Evolutionary conservation across 2,329 filamentous ascomycete genomes (phyloP).

Genomic region (Colletotrichum sublineola): DNA sequence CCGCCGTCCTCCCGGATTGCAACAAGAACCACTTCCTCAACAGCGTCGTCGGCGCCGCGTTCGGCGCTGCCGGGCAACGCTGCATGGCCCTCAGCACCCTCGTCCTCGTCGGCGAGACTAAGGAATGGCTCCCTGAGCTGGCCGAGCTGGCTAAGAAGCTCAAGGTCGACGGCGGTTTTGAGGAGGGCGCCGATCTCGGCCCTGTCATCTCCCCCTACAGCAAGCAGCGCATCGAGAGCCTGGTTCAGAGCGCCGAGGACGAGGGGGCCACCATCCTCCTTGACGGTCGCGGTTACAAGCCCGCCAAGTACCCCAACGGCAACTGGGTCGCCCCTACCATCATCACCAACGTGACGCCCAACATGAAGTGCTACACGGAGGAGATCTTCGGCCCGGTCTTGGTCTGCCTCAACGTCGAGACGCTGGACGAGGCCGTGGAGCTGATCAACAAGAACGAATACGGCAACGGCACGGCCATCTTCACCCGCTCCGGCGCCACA

Average conservation of each 20-base stretch:
- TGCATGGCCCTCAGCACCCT: slow-evolving; percentile 90
- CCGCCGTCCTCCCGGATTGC: slow-evolving; percentile 85
- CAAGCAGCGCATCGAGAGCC: slow-evolving; percentile 80
- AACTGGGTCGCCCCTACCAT: slow-evolving; percentile 90
- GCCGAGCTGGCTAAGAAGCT: slow-evolving; percentile 81
- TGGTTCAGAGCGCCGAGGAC: slow-evolving; percentile 82
- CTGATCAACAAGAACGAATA: slow-evolving; percentile 90
- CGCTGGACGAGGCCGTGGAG: slow-evolving; percentile 83
- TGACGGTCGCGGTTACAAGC: slow-evolving; percentile 81
- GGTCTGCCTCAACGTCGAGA: slow-evolving; percentile 83
- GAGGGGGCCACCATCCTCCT: slow-evolving; percentile 88
- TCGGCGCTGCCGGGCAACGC: slow-evolving; percentile 86
- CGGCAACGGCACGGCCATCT: slow-evolving; percentile 88
- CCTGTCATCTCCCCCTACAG: slow-evolving; percentile 86
- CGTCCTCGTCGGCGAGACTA: slow-evolving; percentile 87
- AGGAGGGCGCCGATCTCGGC: slow-evolving; percentile 82
- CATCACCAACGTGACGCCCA: slow-evolving; percentile 82
- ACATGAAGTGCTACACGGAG: slow-evolving; percentile 88
- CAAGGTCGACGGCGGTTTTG: slow-evolving; percentile 84
- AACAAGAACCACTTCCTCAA: slow-evolving; percentile 93
- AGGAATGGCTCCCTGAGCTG: slow-evolving; percentile 84
- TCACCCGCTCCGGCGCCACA: slow-evolving; percentile 82
- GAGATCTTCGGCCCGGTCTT: slow-evolving; percentile 90
- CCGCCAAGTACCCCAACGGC: slow-evolving; percentile 84
- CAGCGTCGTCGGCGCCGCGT: slow-evolving; percentile 85